Evolutionary conservation across 257 asterid species (phyloP).

Genomic region (Nicotiana knightiana): DNA sequence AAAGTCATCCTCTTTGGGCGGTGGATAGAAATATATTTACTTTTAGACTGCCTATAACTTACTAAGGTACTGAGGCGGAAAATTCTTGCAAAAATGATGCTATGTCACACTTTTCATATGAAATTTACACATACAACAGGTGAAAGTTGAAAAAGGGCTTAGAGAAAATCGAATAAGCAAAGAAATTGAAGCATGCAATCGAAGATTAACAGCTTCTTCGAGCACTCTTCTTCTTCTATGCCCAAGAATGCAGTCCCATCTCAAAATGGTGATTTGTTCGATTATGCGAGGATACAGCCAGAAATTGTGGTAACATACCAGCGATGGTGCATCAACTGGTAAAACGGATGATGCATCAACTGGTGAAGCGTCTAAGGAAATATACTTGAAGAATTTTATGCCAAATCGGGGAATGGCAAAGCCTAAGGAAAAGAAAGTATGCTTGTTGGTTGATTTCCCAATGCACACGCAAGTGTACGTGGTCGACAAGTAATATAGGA

Average conservation of each 20-base stretch:
- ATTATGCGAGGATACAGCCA: constrained; percentile 1
- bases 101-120: background rate
- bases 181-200: constrained; percentile 38
- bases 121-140: background rate
- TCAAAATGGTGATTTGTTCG: background rate
- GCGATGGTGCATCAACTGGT: constrained; percentile 4
- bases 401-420: constrained; percentile 16
- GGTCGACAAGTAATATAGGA: too few species aligned
- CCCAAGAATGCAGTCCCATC: constrained; percentile 7
- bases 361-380: constrained; percentile 17
- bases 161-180: background rate
- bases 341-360: constrained; percentile 17
- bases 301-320: background rate
- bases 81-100: background rate
- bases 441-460: too few species aligned
- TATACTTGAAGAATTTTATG: constrained; percentile 13
- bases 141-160: background rate
- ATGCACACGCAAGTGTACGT: too few species aligned
- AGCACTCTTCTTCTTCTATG: constrained; percentile 17
- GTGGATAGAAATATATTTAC: too few species aligned
- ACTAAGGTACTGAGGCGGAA: background rate
- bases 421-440: constrained; percentile 46
- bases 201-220: constrained; percentile 57
- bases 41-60: too few species aligned
- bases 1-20: too few species aligned